phyloP scores from a whole-genome alignment of 495 filamentous ascomycete species.

The Talaromyces adpressus region DNA sequence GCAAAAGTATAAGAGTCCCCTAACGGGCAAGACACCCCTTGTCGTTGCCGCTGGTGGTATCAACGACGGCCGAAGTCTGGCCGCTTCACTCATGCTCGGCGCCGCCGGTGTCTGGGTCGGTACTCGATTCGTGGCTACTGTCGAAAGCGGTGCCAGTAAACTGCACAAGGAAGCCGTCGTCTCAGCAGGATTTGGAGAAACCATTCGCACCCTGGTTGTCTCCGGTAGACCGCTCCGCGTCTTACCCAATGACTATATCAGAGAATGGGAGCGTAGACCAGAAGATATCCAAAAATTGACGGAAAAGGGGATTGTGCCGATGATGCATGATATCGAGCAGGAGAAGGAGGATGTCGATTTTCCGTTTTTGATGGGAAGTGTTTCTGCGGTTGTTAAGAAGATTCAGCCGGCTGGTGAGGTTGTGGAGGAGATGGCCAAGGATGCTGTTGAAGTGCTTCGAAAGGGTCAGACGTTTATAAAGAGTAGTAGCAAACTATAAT shows the following conservation, averaged over 20 bases:
- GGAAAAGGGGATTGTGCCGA: conserved; percentile 64
- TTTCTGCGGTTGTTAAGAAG: conserved; percentile 65
- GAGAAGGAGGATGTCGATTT: conserved; percentile 68
- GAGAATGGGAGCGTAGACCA: conserved; percentile 68
- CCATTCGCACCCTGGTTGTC: conserved; percentile 69
- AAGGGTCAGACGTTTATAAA: conserved; percentile 28
- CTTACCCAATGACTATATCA: conserved; percentile 74
- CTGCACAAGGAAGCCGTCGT: conserved; percentile 80
- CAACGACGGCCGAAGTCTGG: conserved; percentile 62
- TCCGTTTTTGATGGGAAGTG: conserved; percentile 91
- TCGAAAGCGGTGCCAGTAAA: conserved; percentile 69
- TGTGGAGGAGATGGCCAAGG: conserved; percentile 77
- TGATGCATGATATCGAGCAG: conserved; percentile 71
- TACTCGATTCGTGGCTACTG: conserved; percentile 73
- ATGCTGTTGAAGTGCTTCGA: conserved; percentile 65
- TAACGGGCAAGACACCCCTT: conserved; percentile 48
- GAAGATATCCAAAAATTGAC: conserved; percentile 66
- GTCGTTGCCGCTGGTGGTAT: conserved; percentile 76
- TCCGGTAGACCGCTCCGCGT: conserved; percentile 74
- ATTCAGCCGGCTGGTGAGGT: conserved; percentile 77
- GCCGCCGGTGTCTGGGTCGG: conserved; percentile 77
- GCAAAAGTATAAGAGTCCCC: conserved; percentile 46
- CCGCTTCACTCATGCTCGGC: conserved; percentile 64
- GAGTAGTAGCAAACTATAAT: conserved; percentile 17
- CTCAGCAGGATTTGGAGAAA: conserved; percentile 63